Evolutionary conservation across 73 alveolate species (phyloP).

Genomic region (Diophrys sp.): DNA sequence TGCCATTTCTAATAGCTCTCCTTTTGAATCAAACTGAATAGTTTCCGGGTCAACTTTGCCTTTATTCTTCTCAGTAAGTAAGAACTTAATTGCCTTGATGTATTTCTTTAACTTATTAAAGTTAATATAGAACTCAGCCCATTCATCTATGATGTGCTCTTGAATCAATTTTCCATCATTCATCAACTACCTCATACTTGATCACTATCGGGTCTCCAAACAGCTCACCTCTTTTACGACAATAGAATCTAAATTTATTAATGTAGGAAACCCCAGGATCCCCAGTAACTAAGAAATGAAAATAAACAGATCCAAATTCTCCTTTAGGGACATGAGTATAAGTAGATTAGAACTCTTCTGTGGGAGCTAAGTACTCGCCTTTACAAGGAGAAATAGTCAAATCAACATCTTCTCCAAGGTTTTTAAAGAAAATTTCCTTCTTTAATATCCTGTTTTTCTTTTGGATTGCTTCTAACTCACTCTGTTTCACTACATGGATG

Average conservation of each 20-base stretch:
- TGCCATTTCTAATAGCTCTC: too few relatives aligned
- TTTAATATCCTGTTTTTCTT: conserved; percentile 45
- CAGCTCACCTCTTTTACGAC: conserved; percentile 47
- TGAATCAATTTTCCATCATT: too few relatives aligned
- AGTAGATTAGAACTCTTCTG: conserved; percentile 55
- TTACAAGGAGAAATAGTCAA: conserved; percentile 52
- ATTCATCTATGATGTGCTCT: too few relatives aligned
- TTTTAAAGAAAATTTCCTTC: conserved; percentile 59
- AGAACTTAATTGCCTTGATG: too few relatives aligned
- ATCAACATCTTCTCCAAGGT: conserved; percentile 61
- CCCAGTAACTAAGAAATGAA: conserved; percentile 51
- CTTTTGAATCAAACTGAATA: too few relatives aligned
- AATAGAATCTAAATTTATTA: conserved; percentile 50
- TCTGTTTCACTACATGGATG: conserved; percentile 36
- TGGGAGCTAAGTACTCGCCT: conserved; percentile 5
- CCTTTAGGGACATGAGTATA: conserved; percentile 27
- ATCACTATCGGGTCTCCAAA: conserved; percentile 34
- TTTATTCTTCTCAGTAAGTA: too few relatives aligned
- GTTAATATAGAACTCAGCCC: too few relatives aligned
- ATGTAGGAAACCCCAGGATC: conserved; percentile 49
- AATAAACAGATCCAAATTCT: conserved; percentile 54
- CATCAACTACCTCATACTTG: conserved; percentile 32
- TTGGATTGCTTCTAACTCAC: conserved; percentile 33
- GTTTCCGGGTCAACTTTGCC: too few relatives aligned
- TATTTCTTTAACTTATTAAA: too few relatives aligned